Conservation (phyloP, 441 rosid genomes). For the Isatis lusitanica region DNA sequence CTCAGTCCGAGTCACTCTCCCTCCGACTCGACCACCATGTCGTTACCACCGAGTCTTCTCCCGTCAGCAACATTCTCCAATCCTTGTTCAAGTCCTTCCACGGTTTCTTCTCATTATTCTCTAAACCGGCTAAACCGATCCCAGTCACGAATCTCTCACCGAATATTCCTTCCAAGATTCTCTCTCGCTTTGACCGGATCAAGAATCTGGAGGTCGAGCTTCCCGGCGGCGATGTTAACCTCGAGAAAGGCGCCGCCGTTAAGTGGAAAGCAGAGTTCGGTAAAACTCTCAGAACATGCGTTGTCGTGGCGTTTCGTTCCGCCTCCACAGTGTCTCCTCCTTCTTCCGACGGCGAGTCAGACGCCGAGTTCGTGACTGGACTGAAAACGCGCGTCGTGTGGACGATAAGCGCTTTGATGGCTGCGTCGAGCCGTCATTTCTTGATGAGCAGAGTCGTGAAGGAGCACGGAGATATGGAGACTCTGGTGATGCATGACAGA, state of each 20-base stretch:
- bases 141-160: not conserved
- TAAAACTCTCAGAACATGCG: constrained; percentile 29
- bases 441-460: constrained; percentile 24
- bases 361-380: constrained; percentile 29
- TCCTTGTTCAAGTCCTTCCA: constrained; percentile 21
- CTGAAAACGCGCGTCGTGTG: constrained; percentile 35
- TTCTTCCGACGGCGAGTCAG: constrained; percentile 13
- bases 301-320: constrained; percentile 35
- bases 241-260: constrained; percentile 24
- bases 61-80: not conserved
- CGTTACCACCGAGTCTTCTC: not conserved
- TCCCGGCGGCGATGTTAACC: constrained; percentile 7
- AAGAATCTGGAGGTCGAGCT: constrained; percentile 15
- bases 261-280: constrained; percentile 36
- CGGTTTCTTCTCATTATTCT: constrained; percentile 11
- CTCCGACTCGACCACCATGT: constrained; percentile 20
- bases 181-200: constrained; percentile 21
- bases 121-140: constrained; percentile 30
- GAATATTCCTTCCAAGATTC: constrained; percentile 17
- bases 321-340: not conserved
- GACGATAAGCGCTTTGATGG: constrained; percentile 33
- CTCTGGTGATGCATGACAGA: constrained; percentile 26
- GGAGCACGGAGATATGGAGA: constrained; percentile 32
- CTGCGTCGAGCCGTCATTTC: constrained; percentile 32
- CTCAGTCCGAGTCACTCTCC: constrained; percentile 35